Base-by-base conservation (phyloP, 129 eudicot species). In the Pseudognaphalium luteoalbum region DNA sequence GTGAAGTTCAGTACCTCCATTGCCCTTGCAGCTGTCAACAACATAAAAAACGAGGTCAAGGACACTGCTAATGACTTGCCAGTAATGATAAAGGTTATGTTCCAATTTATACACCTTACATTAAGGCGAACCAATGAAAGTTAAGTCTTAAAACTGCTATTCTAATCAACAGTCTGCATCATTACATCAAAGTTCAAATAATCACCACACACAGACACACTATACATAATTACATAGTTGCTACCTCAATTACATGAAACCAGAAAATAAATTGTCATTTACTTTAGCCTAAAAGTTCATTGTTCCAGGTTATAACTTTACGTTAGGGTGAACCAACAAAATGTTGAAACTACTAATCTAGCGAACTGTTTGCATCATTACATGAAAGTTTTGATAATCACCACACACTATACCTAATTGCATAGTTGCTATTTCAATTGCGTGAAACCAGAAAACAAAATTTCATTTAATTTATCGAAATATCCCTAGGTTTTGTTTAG, bases 1-100 rank as follows among this genome's bases (percentile, higher is more conserved):
- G 96, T 85, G 78, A 87, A 89, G 81, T 92, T 92, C 76, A 89
- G 86, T 70, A 78, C 79, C 66, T 85, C 91, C 81, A 87, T 70
- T 14, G 97, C 97, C 71, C 89, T 87, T 52, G 83, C 89, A 79
- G 97, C 97, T 92, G 83, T 77, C 68, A 71, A 16, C 50, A 82
- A 80, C 62, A 82, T 22, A 59, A 28, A 21, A 11, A 2, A 71
- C 16, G 4, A 21, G 25, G 19, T 67, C 41, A 66, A 61, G 4
- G 25, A 33, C 12, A 66, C 41, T 30, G 64, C 17, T 61, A n/a
- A 32, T 29, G n/a, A 44, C 34, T 59, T 76, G 7, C 4, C 25
- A 70, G 30, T 28, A 32, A 0, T 33, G 3, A 20, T 22, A 33
- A 14, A 25, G 28, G 28, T 25, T 25, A 25, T 25, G 28, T 25